Evolutionary conservation across 2,329 filamentous ascomycete species (phyloP), one percentile per base, ranked within the genome.

Genomic region (Diplodia mutila): DNA sequence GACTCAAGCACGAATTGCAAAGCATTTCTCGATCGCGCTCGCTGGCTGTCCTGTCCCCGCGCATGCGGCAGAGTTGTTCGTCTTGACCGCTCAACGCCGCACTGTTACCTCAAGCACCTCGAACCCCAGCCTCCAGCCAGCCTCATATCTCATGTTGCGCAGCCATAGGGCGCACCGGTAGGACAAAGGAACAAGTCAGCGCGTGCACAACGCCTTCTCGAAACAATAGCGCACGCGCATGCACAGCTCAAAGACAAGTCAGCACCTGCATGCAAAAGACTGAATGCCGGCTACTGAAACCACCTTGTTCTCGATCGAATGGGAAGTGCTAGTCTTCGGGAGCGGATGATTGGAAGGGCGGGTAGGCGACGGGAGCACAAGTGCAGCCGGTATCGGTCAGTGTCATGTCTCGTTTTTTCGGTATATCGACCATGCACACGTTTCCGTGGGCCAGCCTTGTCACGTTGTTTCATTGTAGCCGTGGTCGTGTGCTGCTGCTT

Each of bases 31-130:
- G 29, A n/a, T 55, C n/a, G n/a, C n/a, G n/a, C n/a, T n/a, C n/a
- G n/a, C n/a, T n/a, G n/a, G n/a, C n/a, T 14, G 7, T 21, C 52
- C 14, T 61, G 25, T 23, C 21, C 16, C 46, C 37, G 16, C 34
- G 21, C 25, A 18, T 3, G 23, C n/a, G 39, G 11, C 55, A 48
- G 18, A 18, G 18, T 23, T 14, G 9, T 23, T 42, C 57, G 42
- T 34, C 57, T 34, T 61, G 57, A 61, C 57, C 57, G 57, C 57
- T 49, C 57, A 63, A 51, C 59, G 59, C 59, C 59, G 59, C 42
- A 63, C n/a, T 63, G 59, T 63, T 63, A 63, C 59, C 59, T 61
- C 57, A 49, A 61, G 16, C 34, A 23, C 12, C 16, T 23, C 53
- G 34, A 55, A 42, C 14, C 55, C 55, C 59, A 63, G 59, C 42